Percentiles rank a stretch among this genome's conserved stretches.
Evolutionary conservation across 345 rosid genomes (phyloP).

Genomic region (Erucastrum elatum): DNA sequence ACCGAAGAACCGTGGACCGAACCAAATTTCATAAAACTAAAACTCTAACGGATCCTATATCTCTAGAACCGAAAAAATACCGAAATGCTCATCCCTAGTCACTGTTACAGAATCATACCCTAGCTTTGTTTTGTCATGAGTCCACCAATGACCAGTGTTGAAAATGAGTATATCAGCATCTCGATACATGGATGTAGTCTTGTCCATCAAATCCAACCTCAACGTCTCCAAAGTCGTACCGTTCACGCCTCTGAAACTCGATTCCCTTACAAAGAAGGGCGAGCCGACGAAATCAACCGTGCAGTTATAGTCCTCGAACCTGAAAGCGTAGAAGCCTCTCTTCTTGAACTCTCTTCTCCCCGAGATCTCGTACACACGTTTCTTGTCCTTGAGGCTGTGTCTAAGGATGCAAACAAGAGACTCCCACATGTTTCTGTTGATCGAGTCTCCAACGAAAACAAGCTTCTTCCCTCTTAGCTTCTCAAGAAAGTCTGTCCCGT

Average conservation of each 20-base stretch:
- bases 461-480: slow-evolving; percentile 75
- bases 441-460: slow-evolving; percentile 85
- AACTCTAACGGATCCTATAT: background rate
- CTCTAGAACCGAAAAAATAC: background rate
- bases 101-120: slow-evolving; percentile 47
- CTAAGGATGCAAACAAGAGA: slow-evolving; percentile 87
- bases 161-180: slow-evolving; percentile 81
- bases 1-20: background rate
- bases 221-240: slow-evolving; percentile 64
- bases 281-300: slow-evolving; percentile 77
- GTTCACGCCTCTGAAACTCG: slow-evolving; percentile 51
- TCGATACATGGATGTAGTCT: slow-evolving; percentile 60
- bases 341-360: slow-evolving; percentile 77
- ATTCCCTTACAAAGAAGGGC: slow-evolving; percentile 86
- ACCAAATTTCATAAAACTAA: background rate
- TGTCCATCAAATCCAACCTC: slow-evolving; percentile 85
- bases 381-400: slow-evolving; percentile 59
- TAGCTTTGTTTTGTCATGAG: slow-evolving; percentile 88
- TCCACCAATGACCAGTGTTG: slow-evolving; percentile 99
- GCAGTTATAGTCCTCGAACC: slow-evolving; percentile 88
- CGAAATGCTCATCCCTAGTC: background rate
- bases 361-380: slow-evolving; percentile 68
- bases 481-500: slow-evolving; percentile 82
- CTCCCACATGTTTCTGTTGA: slow-evolving; percentile 94
- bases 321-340: slow-evolving; percentile 78